phyloP scores from a whole-genome alignment of 2,329 filamentous ascomycete genomes.

The Ceratocystis cubensis region DNA sequence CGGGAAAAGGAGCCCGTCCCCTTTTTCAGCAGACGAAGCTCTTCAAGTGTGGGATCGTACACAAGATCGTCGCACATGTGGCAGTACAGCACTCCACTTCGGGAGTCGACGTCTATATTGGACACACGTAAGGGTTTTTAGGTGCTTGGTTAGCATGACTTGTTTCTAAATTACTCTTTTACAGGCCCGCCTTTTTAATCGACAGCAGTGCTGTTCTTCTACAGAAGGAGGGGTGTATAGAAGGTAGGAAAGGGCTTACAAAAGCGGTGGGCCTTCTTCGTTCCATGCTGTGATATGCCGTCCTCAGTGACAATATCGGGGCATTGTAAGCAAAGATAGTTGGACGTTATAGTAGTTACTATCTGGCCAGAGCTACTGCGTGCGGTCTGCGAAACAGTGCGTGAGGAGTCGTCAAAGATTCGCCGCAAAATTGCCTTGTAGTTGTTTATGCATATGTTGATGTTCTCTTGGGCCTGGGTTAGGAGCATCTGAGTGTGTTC shows the following conservation, averaged over 20 bases:
- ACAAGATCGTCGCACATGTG: conserved; percentile 73
- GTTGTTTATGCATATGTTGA: conserved; percentile 55
- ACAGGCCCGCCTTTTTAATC: neutral
- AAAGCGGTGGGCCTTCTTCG: conserved; percentile 58
- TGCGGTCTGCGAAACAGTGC: conserved; percentile 51
- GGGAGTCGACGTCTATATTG: conserved; percentile 58
- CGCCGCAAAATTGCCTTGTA: conserved; percentile 60
- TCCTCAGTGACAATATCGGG: conserved; percentile 54
- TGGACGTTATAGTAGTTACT: conserved; percentile 51
- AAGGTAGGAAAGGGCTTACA: conserved; percentile 38
- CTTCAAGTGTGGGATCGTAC: conserved; percentile 69
- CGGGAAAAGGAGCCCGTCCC: conserved; percentile 53
- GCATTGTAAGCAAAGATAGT: conserved; percentile 63
- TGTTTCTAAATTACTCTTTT: neutral
- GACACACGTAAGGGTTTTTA: neutral
- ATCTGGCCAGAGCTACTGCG: conserved; percentile 44
- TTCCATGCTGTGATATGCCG: conserved; percentile 53
- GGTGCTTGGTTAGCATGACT: conserved; percentile 24
- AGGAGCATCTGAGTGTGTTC: conserved; percentile 62
- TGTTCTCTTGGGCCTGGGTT: conserved; percentile 46
- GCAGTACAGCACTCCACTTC: conserved; percentile 62
- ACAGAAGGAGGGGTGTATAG: neutral
- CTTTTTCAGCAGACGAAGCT: conserved; percentile 57
- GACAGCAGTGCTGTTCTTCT: neutral
- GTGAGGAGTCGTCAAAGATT: conserved; percentile 53